Conservation (phyloP, 306 rosid species). For the Sicyos baderoa region DNA sequence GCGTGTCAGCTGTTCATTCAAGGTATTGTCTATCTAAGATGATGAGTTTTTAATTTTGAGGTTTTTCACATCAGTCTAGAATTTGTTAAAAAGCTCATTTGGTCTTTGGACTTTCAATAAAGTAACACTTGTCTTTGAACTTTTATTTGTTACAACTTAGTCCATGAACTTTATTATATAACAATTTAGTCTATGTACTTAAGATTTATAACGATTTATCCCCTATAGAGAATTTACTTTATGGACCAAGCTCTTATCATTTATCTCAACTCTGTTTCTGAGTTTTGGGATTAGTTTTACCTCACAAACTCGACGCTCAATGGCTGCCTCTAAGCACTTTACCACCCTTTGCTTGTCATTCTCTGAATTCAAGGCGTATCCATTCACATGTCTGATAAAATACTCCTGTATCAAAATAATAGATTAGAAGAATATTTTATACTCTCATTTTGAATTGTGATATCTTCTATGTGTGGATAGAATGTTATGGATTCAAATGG, state of each 20-base stretch:
- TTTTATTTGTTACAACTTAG: no score
- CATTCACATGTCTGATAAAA: constrained; percentile 50
- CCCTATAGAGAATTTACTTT: no score
- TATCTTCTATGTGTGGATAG: not conserved
- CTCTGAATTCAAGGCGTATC: constrained; percentile 38
- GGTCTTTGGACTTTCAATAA: no score
- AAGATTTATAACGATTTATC: no score
- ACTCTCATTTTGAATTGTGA: not conserved
- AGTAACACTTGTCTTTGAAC: no score
- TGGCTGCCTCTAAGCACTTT: constrained; percentile 61
- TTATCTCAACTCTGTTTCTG: not conserved
- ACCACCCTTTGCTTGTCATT: constrained; percentile 60
- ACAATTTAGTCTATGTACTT: no score
- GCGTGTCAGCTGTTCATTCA: no score
- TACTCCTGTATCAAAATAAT: constrained; percentile 36
- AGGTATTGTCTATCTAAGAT: no score
- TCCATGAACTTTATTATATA: no score
- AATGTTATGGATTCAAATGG: constrained; percentile 9
- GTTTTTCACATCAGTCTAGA: not conserved
- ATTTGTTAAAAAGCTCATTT: no score
- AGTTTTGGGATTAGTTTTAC: constrained; percentile 8
- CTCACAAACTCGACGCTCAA: constrained; percentile 62
- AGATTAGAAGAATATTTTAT: not conserved
- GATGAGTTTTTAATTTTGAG: not conserved
- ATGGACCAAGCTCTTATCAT: not conserved